Percentiles rank a stretch among this genome's conserved stretches.
These are phyloP conservation scores for Luzula sylvatica DNA, from an alignment of 176 grass and related monocot genomes.

Conservation along the genomic window DNA sequence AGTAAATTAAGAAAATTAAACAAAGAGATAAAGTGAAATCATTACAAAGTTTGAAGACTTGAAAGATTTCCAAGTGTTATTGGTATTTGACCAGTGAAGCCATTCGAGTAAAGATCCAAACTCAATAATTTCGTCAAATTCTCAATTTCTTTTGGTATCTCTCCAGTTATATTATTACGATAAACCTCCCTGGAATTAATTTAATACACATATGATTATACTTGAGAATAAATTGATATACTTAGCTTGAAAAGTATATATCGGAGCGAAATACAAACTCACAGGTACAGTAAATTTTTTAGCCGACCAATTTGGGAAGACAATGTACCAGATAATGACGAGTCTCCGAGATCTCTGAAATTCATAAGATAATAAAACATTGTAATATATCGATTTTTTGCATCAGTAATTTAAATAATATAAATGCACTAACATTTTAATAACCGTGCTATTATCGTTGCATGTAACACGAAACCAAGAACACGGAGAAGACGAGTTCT, in stretches of 20 bases:
- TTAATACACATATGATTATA: too few species aligned
- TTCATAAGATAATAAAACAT: too few species aligned
- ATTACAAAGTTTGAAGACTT: constrained; percentile 69
- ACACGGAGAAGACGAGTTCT: constrained; percentile 7
- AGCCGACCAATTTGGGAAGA: constrained; percentile 8
- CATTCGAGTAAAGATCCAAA: constrained; percentile 76
- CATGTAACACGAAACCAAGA: constrained; percentile 23
- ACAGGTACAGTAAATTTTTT: constrained; percentile 22
- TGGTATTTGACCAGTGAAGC: constrained; percentile 41
- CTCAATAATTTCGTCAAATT: constrained; percentile 65
- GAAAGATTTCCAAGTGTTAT: constrained; percentile 36
- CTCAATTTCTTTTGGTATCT: constrained; percentile 52
- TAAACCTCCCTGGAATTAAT: constrained; percentile 55
- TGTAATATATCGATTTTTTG: background rate
- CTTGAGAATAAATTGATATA: too few species aligned
- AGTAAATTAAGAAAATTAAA: background rate
- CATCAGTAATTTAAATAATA: background rate
- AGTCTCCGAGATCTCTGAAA: constrained; percentile 18
- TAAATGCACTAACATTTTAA: constrained; percentile 16
- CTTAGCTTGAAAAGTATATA: background rate
- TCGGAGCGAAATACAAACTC: background rate
- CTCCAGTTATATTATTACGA: constrained; percentile 64
- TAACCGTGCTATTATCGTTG: constrained; percentile 23
- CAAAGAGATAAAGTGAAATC: constrained; percentile 9
- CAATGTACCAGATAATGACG: constrained; percentile 16